phyloP scores from a whole-genome alignment of 1,284 basidiomycete species.

The Puccinia polysora region DNA sequence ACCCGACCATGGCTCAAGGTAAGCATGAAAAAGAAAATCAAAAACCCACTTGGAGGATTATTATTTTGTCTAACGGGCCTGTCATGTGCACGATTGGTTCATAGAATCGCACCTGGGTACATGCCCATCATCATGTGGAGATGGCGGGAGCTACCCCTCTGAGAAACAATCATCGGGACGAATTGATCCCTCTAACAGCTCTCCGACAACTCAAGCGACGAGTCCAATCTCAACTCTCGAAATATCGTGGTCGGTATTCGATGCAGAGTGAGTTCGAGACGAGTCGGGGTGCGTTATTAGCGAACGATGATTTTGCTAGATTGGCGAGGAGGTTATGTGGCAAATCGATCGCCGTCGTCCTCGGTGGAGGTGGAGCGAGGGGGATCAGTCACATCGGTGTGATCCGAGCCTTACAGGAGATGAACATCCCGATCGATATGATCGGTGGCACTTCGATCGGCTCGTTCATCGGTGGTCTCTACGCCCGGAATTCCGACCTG shows the following conservation, averaged over 20 bases:
- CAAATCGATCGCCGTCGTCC: slow-evolving; percentile 84
- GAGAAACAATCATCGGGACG: slow-evolving; percentile 60
- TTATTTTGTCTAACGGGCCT: too few relatives aligned
- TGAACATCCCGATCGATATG: slow-evolving; percentile 83
- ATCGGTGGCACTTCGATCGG: slow-evolving; percentile 87
- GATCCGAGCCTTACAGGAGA: slow-evolving; percentile 84
- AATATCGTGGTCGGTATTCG: slow-evolving; percentile 65
- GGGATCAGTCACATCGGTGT: slow-evolving; percentile 90
- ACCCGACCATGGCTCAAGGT: slow-evolving; percentile 96
- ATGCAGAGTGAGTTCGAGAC: slow-evolving; percentile 59
- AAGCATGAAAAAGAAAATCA: slow-evolving; percentile 45
- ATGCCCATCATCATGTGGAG: slow-evolving; percentile 86
- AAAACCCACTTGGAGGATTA: not conserved
- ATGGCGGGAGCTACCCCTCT: slow-evolving; percentile 59
- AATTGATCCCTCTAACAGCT: slow-evolving; percentile 81
- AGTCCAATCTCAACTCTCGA: slow-evolving; percentile 81
- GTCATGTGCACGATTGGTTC: not conserved
- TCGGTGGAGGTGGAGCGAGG: slow-evolving; percentile 92
- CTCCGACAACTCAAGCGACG: slow-evolving; percentile 72
- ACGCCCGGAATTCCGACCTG: slow-evolving; percentile 86
- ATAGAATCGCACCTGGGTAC: slow-evolving; percentile 87
- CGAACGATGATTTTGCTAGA: slow-evolving; percentile 73
- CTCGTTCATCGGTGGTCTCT: slow-evolving; percentile 88
- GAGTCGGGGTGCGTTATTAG: slow-evolving; percentile 38
- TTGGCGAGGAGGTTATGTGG: slow-evolving; percentile 87